Evolutionary conservation across 495 filamentous ascomycete species (phyloP).

Genomic region (Glarea lozoyensis): DNA sequence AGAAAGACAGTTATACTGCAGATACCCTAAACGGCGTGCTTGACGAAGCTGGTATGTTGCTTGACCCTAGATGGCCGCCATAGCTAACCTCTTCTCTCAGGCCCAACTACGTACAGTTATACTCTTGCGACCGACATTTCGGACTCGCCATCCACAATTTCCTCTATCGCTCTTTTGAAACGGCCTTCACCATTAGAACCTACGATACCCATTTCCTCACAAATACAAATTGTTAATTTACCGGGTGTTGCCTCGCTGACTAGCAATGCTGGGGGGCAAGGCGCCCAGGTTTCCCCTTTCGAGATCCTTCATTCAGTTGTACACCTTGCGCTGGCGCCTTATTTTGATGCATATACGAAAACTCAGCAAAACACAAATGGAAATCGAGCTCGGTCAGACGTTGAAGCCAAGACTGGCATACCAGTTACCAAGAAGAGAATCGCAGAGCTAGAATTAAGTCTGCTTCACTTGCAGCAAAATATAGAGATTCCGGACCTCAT

Average conservation of each 20-base stretch:
- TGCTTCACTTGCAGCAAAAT: constrained; percentile 91
- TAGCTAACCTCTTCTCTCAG: constrained; percentile 7
- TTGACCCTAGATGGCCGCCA: neutral
- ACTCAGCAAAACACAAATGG: constrained; percentile 61
- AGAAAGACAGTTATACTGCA: constrained; percentile 64
- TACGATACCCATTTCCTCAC: constrained; percentile 62
- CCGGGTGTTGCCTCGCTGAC: constrained; percentile 64
- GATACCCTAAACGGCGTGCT: constrained; percentile 41
- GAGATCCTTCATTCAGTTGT: constrained; percentile 83
- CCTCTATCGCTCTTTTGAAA: constrained; percentile 85
- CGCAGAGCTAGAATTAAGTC: constrained; percentile 81
- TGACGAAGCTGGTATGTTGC: constrained; percentile 35
- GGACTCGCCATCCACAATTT: constrained; percentile 65
- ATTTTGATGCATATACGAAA: constrained; percentile 91
- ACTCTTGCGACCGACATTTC: constrained; percentile 73
- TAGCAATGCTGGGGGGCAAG: constrained; percentile 55
- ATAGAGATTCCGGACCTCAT: constrained; percentile 90
- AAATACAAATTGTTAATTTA: constrained; percentile 87
- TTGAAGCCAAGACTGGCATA: constrained; percentile 85
- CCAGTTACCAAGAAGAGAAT: constrained; percentile 94
- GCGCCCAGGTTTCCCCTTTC: constrained; percentile 66
- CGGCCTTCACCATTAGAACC: constrained; percentile 79
- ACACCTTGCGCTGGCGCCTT: constrained; percentile 79
- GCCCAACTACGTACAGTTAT: constrained; percentile 52
- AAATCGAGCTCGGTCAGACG: constrained; percentile 62